Conservation (phyloP, 2,329 filamentous ascomycete genomes). For the Xylaria sp. region DNA sequence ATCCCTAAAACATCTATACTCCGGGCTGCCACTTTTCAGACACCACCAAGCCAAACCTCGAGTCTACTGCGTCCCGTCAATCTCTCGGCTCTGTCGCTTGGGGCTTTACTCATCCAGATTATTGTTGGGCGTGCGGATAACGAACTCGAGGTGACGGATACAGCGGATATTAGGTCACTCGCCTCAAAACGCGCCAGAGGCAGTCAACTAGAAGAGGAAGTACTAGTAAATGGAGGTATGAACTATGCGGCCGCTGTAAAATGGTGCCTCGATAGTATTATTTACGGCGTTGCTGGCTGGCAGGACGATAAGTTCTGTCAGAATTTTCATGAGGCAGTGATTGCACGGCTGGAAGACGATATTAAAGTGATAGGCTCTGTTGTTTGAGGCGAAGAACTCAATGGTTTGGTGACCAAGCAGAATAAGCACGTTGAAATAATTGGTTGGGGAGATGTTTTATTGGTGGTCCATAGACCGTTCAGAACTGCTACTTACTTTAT, state of each 20-base stretch:
- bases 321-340: slow-evolving; percentile 22
- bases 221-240: not conserved
- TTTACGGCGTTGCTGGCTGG: not conserved
- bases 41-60: not conserved
- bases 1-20: not conserved
- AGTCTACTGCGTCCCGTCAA: not conserved
- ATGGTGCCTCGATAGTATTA: slow-evolving; percentile 12
- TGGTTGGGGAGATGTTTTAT: too few relatives aligned
- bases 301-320: too few relatives aligned
- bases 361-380: slow-evolving; percentile 10
- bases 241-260: slow-evolving; percentile 17
- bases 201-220: not conserved
- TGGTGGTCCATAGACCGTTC: too few relatives aligned
- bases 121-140: slow-evolving; percentile 8
- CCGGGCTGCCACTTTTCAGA: not conserved
- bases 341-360: slow-evolving; percentile 20
- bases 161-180: too few relatives aligned
- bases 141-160: slow-evolving; percentile 9
- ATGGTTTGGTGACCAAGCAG: too few relatives aligned
- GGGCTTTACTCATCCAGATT: slow-evolving; percentile 23
- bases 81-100: not conserved
- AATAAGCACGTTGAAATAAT: too few relatives aligned
- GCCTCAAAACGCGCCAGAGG: not conserved
- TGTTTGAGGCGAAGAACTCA: not conserved
- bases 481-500: too few relatives aligned